Percentiles rank a stretch among this genome's conserved stretches.
Evolutionary conservation across 805 yeast genomes (phyloP).

Genomic region (Kodamaea nitidulidarum): DNA sequence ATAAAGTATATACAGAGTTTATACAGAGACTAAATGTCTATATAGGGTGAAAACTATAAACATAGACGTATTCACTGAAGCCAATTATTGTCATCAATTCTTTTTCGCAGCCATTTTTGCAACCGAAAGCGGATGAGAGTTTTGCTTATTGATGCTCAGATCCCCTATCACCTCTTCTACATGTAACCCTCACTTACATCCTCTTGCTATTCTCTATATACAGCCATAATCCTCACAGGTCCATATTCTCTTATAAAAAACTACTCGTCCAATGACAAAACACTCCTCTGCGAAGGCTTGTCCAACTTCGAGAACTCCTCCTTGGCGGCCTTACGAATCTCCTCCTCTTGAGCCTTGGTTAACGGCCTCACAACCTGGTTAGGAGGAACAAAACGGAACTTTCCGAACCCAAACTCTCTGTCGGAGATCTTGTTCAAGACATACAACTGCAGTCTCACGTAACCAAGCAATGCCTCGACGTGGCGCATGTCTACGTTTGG

Average conservation of each 20-base stretch:
- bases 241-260: too few relatives aligned
- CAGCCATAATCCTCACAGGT: not conserved
- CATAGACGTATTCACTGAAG: too few relatives aligned
- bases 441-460: conserved; percentile 84
- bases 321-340: conserved; percentile 47
- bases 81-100: too few relatives aligned
- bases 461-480: conserved; percentile 84
- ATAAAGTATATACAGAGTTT: too few relatives aligned
- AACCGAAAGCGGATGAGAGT: too few relatives aligned
- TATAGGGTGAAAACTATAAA: too few relatives aligned
- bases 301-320: conserved; percentile 49
- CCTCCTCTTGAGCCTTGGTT: conserved; percentile 58
- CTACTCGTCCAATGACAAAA: conserved; percentile 41
- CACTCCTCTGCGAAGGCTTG: conserved; percentile 57
- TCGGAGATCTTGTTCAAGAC: conserved; percentile 83
- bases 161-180: too few relatives aligned
- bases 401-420: conserved; percentile 89
- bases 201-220: too few relatives aligned
- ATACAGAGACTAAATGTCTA: too few relatives aligned
- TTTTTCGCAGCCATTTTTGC: too few relatives aligned
- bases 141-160: too few relatives aligned
- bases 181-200: not conserved
- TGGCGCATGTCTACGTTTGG: conserved; percentile 76
- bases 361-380: conserved; percentile 71
- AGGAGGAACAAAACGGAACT: conserved; percentile 80